These are phyloP conservation scores for Penicillium fimorum DNA, from an alignment of 495 filamentous ascomycete species.

Conservation along the genomic window DNA sequence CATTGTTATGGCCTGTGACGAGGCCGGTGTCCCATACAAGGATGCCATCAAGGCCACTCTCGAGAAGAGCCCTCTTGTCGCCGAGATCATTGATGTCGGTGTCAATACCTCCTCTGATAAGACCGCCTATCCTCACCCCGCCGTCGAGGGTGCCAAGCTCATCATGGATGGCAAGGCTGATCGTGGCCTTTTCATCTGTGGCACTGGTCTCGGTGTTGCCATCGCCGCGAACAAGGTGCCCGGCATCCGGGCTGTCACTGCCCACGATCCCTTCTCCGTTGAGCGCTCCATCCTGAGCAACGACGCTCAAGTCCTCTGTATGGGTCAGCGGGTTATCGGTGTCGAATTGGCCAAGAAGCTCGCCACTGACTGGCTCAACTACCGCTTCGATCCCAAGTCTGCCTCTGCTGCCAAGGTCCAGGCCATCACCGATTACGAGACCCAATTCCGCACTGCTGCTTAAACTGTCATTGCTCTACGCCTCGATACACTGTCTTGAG, in stretches of 20 bases:
- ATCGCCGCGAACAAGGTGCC: constrained; percentile 86
- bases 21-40: constrained; percentile 78
- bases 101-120: constrained; percentile 67
- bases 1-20: constrained; percentile 64
- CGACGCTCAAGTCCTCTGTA: constrained; percentile 84
- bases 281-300: constrained; percentile 81
- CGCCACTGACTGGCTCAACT: constrained; percentile 78
- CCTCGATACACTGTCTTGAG: neutral
- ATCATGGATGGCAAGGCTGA: constrained; percentile 68
- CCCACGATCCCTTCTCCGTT: constrained; percentile 81
- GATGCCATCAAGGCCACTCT: constrained; percentile 73
- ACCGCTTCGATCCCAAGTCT: constrained; percentile 73
- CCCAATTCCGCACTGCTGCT: constrained; percentile 38
- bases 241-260: constrained; percentile 80
- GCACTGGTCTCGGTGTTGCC: constrained; percentile 81
- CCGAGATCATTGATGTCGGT: constrained; percentile 65
- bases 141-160: constrained; percentile 66
- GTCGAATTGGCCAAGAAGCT: constrained; percentile 74
- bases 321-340: constrained; percentile 82
- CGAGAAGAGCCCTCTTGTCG: constrained; percentile 63
- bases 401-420: constrained; percentile 72
- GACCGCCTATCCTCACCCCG: constrained; percentile 80
- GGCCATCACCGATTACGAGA: constrained; percentile 72
- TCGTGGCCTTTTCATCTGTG: constrained; percentile 82
- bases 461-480: constrained; percentile 13